Evolutionary conservation across 371 early-diverging fungal species (phyloP).

Genomic region (Rhizomucor miehei): DNA sequence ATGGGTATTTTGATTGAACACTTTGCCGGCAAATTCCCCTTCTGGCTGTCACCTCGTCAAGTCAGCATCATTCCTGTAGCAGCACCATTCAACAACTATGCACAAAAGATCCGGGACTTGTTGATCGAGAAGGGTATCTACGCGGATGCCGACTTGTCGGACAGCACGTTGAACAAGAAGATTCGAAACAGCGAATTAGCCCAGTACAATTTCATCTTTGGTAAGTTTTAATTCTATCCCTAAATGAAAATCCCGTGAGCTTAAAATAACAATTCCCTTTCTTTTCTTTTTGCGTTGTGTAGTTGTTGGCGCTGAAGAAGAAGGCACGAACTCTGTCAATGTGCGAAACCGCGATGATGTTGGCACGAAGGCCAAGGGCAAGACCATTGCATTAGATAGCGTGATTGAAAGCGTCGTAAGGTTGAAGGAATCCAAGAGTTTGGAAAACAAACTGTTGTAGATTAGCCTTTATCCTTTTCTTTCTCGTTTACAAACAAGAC

Average conservation of each 20-base stretch:
- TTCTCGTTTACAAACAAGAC: no score
- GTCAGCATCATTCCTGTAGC: slow-evolving; percentile 87
- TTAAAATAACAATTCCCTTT: no score
- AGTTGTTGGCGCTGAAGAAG: slow-evolving; percentile 96
- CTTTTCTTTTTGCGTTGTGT: no score
- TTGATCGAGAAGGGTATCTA: slow-evolving; percentile 75
- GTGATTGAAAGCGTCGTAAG: slow-evolving; percentile 59
- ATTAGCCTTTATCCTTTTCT: no score
- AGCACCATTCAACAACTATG: slow-evolving; percentile 63
- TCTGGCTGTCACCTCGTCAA: slow-evolving; percentile 99
- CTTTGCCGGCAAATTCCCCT: slow-evolving; percentile 96
- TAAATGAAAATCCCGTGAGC: slow-evolving; percentile 4
- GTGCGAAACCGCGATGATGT: slow-evolving; percentile 87
- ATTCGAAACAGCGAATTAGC: slow-evolving; percentile 79
- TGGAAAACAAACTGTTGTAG: slow-evolving; percentile 52
- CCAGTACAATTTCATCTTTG: slow-evolving; percentile 89
- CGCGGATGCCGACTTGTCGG: slow-evolving; percentile 86
- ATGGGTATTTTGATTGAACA: slow-evolving; percentile 96
- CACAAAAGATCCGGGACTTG: slow-evolving; percentile 48
- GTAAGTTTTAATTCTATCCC: slow-evolving; percentile 14
- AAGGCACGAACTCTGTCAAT: slow-evolving; percentile 81
- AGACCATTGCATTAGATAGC: slow-evolving; percentile 68
- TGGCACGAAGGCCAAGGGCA: slow-evolving; percentile 78
- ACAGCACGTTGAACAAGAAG: slow-evolving; percentile 95
- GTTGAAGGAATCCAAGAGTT: slow-evolving; percentile 56